Evolutionary conservation across 2,329 filamentous ascomycete genomes (phyloP), one percentile per base, ranked within the genome.

Genomic region (Ilyonectria sp.): DNA sequence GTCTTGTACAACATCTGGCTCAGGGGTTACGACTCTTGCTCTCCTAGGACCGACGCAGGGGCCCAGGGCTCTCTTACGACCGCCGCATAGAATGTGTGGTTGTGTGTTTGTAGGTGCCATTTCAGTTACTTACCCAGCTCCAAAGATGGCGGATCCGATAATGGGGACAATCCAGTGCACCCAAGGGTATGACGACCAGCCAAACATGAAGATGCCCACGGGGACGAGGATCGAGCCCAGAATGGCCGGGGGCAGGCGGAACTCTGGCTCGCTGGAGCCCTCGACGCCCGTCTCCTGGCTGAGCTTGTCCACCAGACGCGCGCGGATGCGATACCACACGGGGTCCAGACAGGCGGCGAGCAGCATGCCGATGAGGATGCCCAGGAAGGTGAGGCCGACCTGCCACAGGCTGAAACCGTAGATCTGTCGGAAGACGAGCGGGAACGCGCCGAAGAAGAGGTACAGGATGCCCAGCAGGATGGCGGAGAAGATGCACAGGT

Each of bases 371-470:
- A 90, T 82, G 55, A 93, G 85, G 63, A 93, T 86, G 15, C 91
- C 92, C 53, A 96, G 76, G 79, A 97, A 97, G 15, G 90, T 87
- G 63, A 96, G 82, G n/a, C 94, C 95, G 11, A 89, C 85, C 80
- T 97, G 92, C 86, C 92, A 96, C 11, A 94, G 83, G 60, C 89
- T 90, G 82, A 97, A 94, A 21, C 88, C 90, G 78, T 97, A 92
- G 53, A 92, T 90, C 50, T 86, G 88, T 29, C 85, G 79, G 76
- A 97, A 97, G 17, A 97, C 90, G 50, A 97, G 83, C 6, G 92
- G 89, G 75, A 97, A 97, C 0, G 94, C 94, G 21, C 94, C 94
- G 78, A 97, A 97, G 84, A 97, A 97, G 44, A 97, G 89, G 78
- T 97, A 97, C 2, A 97, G 83, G 50, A 97, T 92, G 6, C 94